Percentiles rank a stretch among this genome's conserved stretches.
phyloP scores from a whole-genome alignment of 768 basidiomycete species.

The Podaxis rugospora region DNA sequence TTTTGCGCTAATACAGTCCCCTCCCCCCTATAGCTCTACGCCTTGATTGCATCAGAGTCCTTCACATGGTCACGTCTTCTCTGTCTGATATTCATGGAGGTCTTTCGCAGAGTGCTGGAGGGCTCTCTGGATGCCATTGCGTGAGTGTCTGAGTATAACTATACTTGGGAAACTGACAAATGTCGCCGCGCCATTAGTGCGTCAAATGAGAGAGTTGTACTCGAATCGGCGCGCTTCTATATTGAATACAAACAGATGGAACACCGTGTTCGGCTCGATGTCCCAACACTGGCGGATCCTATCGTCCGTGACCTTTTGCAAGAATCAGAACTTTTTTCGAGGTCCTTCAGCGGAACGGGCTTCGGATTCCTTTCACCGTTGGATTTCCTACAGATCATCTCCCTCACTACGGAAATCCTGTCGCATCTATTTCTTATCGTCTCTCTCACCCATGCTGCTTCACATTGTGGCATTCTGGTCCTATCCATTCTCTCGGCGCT shows the following conservation, averaged over 20 bases:
- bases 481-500: conserved; percentile 59
- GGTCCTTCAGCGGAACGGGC: conserved; percentile 73
- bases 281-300: conserved; percentile 76
- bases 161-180: conserved; percentile 11
- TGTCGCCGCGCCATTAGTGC: conserved; percentile 35
- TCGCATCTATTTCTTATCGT: conserved; percentile 69
- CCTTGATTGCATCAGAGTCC: conserved; percentile 61
- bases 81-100: conserved; percentile 56
- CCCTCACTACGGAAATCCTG: conserved; percentile 63
- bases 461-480: conserved; percentile 52
- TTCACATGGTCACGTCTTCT: conserved; percentile 67
- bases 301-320: conserved; percentile 73
- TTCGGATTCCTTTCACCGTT: conserved; percentile 80
- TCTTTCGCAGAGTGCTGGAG: conserved; percentile 60
- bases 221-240: conserved; percentile 66
- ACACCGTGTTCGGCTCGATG: conserved; percentile 70
- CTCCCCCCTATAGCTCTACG: conserved; percentile 51
- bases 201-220: conserved; percentile 68
- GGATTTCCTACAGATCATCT: conserved; percentile 72
- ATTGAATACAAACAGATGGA: conserved; percentile 79
- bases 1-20: conserved; percentile 14
- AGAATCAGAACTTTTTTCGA: conserved; percentile 81
- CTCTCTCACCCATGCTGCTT: conserved; percentile 54
- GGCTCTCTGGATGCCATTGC: conserved; percentile 65
- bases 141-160: conserved; percentile 41